Conservation (phyloP, 768 basidiomycete genomes). For the Suillus bovinus region DNA sequence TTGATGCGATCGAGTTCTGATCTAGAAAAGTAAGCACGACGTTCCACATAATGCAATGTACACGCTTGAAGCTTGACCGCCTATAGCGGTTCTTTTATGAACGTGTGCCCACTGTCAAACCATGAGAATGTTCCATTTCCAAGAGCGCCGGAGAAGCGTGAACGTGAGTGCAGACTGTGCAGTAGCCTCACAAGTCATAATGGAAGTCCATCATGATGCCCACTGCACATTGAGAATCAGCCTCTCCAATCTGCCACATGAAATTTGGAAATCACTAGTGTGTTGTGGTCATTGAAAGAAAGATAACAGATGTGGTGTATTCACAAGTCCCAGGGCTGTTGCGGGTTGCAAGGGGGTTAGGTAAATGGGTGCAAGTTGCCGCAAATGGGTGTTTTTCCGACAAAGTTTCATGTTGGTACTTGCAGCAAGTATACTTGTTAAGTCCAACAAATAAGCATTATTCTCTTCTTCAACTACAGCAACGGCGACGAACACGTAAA, state of each 20-base stretch:
- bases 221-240: background rate
- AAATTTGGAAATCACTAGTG: background rate
- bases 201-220: background rate
- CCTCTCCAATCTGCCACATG: background rate
- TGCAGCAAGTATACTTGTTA: background rate
- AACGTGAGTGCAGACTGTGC: background rate
- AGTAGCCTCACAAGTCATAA: background rate
- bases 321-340: background rate
- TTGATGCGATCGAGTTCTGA: background rate
- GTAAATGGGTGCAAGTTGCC: background rate
- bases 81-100: background rate
- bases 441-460: background rate
- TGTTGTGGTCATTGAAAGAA: background rate
- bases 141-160: background rate
- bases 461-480: background rate
- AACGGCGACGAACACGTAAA: slow-evolving; percentile 8
- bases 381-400: slow-evolving; percentile 2
- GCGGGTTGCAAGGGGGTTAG: background rate
- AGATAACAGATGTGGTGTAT: background rate
- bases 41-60: background rate
- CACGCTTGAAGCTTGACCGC: background rate
- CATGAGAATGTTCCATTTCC: background rate
- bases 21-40: background rate
- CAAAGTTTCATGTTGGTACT: slow-evolving; percentile 2
- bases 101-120: background rate